phyloP scores from a whole-genome alignment of 345 rosid species.

The Gynandropsis gynandra region DNA sequence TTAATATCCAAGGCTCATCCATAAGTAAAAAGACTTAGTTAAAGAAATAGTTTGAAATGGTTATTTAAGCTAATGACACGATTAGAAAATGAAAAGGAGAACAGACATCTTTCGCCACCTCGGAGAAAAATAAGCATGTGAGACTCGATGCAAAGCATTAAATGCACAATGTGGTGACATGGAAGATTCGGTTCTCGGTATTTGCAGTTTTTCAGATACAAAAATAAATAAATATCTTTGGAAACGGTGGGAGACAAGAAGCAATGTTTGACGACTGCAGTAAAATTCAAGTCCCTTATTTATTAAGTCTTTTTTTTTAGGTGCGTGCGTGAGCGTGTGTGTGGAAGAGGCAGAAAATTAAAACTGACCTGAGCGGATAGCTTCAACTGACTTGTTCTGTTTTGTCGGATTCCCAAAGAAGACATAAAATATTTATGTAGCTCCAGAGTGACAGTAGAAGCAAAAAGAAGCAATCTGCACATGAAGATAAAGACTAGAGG shows the following conservation, averaged over 20 bases:
- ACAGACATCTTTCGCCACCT: slow-evolving; percentile 70
- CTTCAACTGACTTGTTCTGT: neutral
- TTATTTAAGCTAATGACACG: too few relatives aligned
- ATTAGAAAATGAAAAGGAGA: slow-evolving; percentile 36
- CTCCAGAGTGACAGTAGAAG: slow-evolving; percentile 23
- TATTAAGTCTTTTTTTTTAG: neutral
- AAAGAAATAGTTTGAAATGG: too few relatives aligned
- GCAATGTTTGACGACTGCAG: slow-evolving; percentile 42
- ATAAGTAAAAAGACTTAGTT: slow-evolving; percentile 15
- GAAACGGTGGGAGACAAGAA: slow-evolving; percentile 35
- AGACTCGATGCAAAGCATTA: slow-evolving; percentile 47
- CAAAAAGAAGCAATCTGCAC: slow-evolving; percentile 24
- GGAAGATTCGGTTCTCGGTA: slow-evolving; percentile 69
- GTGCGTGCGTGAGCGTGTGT: neutral
- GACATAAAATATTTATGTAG: slow-evolving; percentile 16
- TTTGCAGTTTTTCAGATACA: slow-evolving; percentile 19
- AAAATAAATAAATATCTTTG: neutral
- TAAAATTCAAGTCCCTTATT: slow-evolving; percentile 6
- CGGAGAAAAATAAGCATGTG: slow-evolving; percentile 42
- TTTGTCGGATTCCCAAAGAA: slow-evolving; percentile 20
- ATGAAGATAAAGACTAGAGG: too few relatives aligned
- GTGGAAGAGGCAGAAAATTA: slow-evolving; percentile 8
- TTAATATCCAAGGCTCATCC: slow-evolving; percentile 14
- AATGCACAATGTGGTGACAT: slow-evolving; percentile 46
- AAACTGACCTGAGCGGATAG: too few relatives aligned